Base-by-base conservation (phyloP, 2,329 filamentous ascomycete species). In the Aspergillus pseudonomiae region DNA sequence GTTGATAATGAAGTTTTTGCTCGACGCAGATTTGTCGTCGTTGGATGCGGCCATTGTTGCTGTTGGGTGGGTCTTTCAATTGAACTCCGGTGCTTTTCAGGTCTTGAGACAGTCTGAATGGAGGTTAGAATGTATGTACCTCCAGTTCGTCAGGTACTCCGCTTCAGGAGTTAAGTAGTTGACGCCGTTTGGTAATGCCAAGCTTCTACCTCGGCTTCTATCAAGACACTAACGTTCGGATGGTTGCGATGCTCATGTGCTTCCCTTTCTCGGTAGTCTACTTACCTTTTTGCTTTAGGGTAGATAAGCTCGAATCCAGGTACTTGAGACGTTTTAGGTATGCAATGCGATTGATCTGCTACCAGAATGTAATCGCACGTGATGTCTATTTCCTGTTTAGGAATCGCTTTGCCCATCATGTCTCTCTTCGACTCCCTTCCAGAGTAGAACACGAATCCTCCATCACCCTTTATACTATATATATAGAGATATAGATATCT, bases 1-100 rank as follows among this genome's bases (percentile, higher is more conserved):
- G 39, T 83, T 83, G 73, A 94, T 86, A 76, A 93, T 89, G 63
- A 89, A 87, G 63, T 82, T 71, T 73, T 88, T 88, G 63, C 82
- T 78, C 6, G 72, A 67, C 67, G 50, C 65, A 59, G 60, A 62
- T 4, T 59, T 57, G 26, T 54, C 41, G 24, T 34, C 21, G 19
- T 58, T 50, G 46, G 21, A 24, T 14, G 56, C 11, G 21, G 56
- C 34, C 48, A 45, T 54, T 41, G 24, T 26, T 36, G 30, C 46
- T 14, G 45, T 10, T 62, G 7, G 4, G n/a, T 11, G 7, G 19
- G 11, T n/a, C 16, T n/a, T 32, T 16, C 16, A 52, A n/a, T 21
- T n/a, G 16, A 32, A 32, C 9, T 34, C 14, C 6, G 19, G 48
- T 52, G 30, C 3, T 10, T 30, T 26, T 28, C 12, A 19, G 24